Conservation (phyloP, 2,329 filamentous ascomycete genomes). For the Diaporthe sp. region DNA sequence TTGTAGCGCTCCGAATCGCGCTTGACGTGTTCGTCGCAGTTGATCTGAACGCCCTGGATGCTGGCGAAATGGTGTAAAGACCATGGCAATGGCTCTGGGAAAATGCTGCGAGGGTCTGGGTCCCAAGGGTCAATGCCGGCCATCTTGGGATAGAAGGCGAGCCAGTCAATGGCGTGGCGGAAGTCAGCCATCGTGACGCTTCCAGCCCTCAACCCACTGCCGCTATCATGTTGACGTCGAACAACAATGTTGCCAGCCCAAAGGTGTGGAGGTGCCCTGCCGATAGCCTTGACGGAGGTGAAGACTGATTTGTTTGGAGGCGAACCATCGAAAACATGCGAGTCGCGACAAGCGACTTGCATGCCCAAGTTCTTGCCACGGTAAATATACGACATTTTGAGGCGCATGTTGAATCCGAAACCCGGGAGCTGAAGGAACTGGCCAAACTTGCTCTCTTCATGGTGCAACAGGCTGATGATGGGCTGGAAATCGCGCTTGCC, state of each 20-base stretch:
- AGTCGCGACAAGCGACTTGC: neutral
- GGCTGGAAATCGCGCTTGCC: neutral
- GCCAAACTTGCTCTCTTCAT: too few species aligned
- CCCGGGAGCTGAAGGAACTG: rapidly evolving
- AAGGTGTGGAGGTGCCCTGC: neutral
- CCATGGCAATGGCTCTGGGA: too few species aligned
- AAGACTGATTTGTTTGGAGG: neutral
- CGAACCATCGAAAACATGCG: neutral
- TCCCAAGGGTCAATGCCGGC: neutral
- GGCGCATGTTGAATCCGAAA: neutral
- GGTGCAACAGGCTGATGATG: neutral
- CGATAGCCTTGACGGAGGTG: neutral
- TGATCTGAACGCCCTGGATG: neutral
- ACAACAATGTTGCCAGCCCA: neutral
- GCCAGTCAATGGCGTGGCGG: neutral
- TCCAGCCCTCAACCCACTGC: too few species aligned
- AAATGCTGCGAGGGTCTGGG: too few species aligned
- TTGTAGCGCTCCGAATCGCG: neutral
- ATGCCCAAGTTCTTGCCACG: neutral
- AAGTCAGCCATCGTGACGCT: neutral
- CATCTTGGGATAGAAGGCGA: neutral
- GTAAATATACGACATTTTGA: neutral
- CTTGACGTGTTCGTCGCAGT: neutral
- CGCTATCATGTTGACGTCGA: too few species aligned
- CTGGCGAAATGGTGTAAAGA: neutral